Conservation (phyloP, 2,329 filamentous ascomycete genomes). For the Fusarium verticillioides region DNA sequence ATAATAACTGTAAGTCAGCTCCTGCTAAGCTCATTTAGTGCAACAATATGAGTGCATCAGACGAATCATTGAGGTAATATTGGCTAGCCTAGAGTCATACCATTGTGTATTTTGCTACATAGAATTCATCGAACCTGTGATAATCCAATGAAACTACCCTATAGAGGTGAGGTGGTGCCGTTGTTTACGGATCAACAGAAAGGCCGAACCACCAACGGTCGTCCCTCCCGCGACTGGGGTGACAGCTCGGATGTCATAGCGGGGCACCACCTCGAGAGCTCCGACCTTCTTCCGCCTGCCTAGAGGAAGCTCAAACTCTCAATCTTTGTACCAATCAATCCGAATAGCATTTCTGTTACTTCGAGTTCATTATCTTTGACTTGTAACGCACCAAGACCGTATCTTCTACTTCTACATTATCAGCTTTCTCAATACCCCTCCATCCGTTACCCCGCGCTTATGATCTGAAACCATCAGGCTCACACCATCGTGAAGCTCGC, state of each 20-base stretch:
- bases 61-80: background rate
- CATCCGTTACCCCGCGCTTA: constrained; percentile 28
- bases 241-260: constrained; percentile 42
- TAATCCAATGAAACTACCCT: background rate
- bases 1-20: fast-evolving
- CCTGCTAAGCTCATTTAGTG: too few relatives aligned
- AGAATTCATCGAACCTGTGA: too few relatives aligned
- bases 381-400: background rate
- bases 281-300: constrained; percentile 45
- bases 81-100: background rate
- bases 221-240: background rate
- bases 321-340: constrained; percentile 7
- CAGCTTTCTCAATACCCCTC: background rate
- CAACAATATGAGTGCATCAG: fast-evolving
- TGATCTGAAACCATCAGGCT: constrained; percentile 33
- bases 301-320: constrained; percentile 36
- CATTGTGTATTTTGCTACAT: background rate
- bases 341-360: constrained; percentile 28
- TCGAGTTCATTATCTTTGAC: background rate
- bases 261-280: constrained; percentile 38
- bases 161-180: background rate
- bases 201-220: background rate
- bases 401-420: background rate
- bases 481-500: constrained; percentile 42
- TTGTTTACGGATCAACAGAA: constrained; percentile 13